phyloP scores from a whole-genome alignment of 2,329 filamentous ascomycete genomes.

The Tolypocladium pustulatum region DNA sequence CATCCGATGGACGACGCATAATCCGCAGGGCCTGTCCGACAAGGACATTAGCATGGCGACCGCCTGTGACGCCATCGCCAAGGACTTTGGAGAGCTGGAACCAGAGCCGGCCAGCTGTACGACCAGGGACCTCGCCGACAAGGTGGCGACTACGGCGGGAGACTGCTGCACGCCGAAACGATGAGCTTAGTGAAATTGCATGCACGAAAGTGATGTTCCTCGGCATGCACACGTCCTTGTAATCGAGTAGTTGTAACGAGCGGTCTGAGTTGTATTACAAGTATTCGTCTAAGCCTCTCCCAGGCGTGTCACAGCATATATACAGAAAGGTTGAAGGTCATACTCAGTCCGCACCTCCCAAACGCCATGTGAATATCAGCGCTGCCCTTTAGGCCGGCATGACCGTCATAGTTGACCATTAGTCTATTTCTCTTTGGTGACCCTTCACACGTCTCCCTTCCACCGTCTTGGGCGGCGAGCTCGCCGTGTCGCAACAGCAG shows the following conservation, averaged over 20 bases:
- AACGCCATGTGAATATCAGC: conserved; percentile 20
- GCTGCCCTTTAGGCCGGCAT: conserved; percentile 9
- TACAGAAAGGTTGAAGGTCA: conserved; percentile 20
- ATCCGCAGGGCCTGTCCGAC: conserved; percentile 50
- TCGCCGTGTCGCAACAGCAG: not conserved
- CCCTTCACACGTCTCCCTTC: not conserved
- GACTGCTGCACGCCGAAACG: conserved; percentile 44
- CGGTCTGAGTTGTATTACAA: conserved; percentile 2
- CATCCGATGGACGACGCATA: conserved; percentile 66
- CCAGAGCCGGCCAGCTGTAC: conserved; percentile 21
- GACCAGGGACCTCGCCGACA: conserved; percentile 34
- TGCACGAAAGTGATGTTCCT: not conserved
- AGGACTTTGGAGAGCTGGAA: conserved; percentile 43
- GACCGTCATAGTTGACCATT: conserved; percentile 7
- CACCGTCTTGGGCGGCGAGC: not conserved
- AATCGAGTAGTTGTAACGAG: not conserved
- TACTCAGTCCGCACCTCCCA: conserved; percentile 11
- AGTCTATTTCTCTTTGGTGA: conserved; percentile 3
- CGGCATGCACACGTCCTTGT: not conserved
- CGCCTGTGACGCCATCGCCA: conserved; percentile 50
- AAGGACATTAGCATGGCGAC: conserved; percentile 53
- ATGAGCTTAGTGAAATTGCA: not conserved
- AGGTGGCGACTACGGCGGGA: conserved; percentile 32
- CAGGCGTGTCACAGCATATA: conserved; percentile 6
- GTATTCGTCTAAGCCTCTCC: conserved; percentile 3